Evolutionary conservation across 176 grass and related monocot species (phyloP), one percentile per base, ranked within the genome.

Genomic region (Phyllostachys edulis): DNA sequence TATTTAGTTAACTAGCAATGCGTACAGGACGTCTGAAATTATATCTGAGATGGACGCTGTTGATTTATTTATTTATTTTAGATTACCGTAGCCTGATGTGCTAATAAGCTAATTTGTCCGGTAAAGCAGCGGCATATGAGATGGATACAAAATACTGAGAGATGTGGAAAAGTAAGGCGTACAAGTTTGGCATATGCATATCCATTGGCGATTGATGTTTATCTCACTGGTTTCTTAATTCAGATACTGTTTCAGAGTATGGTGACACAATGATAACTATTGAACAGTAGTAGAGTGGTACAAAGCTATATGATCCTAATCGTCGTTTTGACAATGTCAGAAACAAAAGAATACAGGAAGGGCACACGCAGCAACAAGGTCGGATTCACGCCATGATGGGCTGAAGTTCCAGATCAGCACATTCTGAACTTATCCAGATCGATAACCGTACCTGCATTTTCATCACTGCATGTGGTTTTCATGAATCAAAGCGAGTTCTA

Each of bases 351-450:
- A 49, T 55, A 60, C 51, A 37, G n/a, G 17, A 79, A 63, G 6
- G 29, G 67, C 81, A 73, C 47, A 73, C 73, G 74, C 37, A 84
- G 34, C 21, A 84, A n/a, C 10, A 78, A 65, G 42, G 37, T 81
- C 18, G 49, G 57, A 74, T 23, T 63, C 63, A 68, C 23, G 16
- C 62, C 6, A 34, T n/a, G 23, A 36, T 9, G 83, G 59, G 44
- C 34, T 67, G 70, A 77, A 18, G 47, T 18, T 82, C 79, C 88
- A 90, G 47, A 71, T 82, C 56, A 67, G 79, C 82, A 21, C 15
- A 36, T 21, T 55, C 75, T 73, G 57, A 57, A 32, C 59, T 55
- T 78, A 86, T 86, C 79, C 79, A 68, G 1, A 38, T 18, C 78
- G 21, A 6, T 26, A 18, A 75, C 57, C 26, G 39, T 40, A 24